These are phyloP conservation scores for Diplodia scrobiculata DNA, from an alignment of 2,329 filamentous ascomycete species.

Conservation along the genomic window DNA sequence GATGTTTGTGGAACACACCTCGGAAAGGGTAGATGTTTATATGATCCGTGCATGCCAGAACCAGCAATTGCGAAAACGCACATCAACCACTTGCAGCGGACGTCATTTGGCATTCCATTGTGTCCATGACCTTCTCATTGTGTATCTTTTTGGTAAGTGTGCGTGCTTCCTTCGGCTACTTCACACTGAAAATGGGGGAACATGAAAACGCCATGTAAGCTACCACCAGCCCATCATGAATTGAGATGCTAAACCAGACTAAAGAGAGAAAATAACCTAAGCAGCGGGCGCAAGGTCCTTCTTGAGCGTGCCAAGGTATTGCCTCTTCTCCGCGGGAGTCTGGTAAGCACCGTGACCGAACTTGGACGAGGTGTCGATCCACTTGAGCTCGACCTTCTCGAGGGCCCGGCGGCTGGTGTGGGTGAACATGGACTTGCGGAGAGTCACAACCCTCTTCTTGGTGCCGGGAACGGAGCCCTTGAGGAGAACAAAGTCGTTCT, in stretches of 20 bases:
- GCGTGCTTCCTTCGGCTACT: conserved; percentile 27
- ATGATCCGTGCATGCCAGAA: background rate
- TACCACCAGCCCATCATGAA: conserved; percentile 43
- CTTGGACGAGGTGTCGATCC: conserved; percentile 99
- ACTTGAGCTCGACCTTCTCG: conserved; percentile 99
- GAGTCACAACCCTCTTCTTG: conserved; percentile 99
- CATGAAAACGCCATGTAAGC: conserved; percentile 39
- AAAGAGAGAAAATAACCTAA: conserved; percentile 45
- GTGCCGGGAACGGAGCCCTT: conserved; percentile 97
- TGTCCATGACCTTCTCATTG: conserved; percentile 29
- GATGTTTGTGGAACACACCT: too few relatives aligned
- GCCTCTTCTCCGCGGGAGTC: conserved; percentile 96
- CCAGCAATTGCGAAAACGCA: background rate
- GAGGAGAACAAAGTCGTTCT: conserved; percentile 97
- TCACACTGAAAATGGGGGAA: conserved; percentile 23
- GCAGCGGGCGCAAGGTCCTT: conserved; percentile 71
- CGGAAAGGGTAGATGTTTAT: background rate
- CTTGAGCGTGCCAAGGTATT: conserved; percentile 98
- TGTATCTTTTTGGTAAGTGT: conserved; percentile 29
- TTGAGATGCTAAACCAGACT: conserved; percentile 32
- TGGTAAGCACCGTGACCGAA: conserved; percentile 99
- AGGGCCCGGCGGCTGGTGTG: conserved; percentile 94
- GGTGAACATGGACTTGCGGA: conserved; percentile 97
- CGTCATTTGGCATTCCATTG: conserved; percentile 25
- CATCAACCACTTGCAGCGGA: background rate